Evolutionary conservation across 2,329 filamentous ascomycete species (phyloP).

Genomic region (Aspergillus sp.): DNA sequence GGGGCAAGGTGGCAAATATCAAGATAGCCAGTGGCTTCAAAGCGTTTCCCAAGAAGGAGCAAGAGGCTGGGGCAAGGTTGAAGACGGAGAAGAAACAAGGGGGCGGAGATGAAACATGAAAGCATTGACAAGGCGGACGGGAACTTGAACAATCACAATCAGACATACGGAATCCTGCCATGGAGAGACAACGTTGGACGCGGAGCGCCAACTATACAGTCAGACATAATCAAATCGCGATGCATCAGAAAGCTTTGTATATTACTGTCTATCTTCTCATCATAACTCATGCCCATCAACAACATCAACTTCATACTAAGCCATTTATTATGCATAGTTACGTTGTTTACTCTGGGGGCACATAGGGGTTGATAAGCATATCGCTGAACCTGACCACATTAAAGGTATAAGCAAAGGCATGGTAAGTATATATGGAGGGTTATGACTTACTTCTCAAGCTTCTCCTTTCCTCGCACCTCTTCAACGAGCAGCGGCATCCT

Average conservation of each 20-base stretch:
- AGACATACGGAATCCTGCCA: neutral
- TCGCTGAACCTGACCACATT: constrained; percentile 45
- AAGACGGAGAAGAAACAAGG: neutral
- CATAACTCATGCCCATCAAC: constrained; percentile 34
- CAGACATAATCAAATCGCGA: constrained; percentile 6
- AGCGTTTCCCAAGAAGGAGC: neutral
- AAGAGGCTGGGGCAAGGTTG: neutral
- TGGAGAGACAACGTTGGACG: neutral
- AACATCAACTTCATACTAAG: constrained; percentile 17
- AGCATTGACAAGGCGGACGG: neutral
- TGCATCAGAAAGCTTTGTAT: constrained; percentile 21
- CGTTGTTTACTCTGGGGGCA: constrained; percentile 41
- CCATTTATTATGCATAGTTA: constrained; percentile 16
- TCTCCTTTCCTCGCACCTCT: constrained; percentile 94
- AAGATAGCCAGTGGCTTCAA: neutral
- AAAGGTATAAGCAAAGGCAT: constrained; percentile 15
- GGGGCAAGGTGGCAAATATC: constrained; percentile 15
- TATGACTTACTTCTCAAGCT: constrained; percentile 70
- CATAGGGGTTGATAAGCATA: constrained; percentile 51
- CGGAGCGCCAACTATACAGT: neutral
- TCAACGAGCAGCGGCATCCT: constrained; percentile 96
- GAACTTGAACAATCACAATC: neutral
- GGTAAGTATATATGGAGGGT: neutral
- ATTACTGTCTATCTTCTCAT: constrained; percentile 43
- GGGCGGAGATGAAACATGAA: neutral